Conservation (phyloP, 306 rosid genomes). For the Gillenia trifoliata region DNA sequence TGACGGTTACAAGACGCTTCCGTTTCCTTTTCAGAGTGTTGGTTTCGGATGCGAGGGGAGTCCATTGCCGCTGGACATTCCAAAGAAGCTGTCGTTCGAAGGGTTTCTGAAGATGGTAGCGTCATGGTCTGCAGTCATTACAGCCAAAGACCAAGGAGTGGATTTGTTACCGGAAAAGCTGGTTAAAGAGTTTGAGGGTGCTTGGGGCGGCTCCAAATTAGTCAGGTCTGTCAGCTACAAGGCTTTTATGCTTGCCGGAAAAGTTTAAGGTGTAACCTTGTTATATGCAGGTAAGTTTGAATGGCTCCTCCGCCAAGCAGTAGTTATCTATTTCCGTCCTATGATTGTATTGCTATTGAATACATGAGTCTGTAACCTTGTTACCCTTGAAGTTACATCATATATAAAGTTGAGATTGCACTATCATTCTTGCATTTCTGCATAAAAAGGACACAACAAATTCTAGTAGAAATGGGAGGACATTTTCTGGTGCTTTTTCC, state of each 20-base stretch:
- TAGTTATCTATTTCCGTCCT: no score
- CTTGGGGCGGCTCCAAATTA: constrained; percentile 22
- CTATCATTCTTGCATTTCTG: no score
- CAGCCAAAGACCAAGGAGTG: constrained; percentile 21
- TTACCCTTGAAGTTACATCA: no score
- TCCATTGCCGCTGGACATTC: constrained; percentile 24
- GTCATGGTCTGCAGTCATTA: constrained; percentile 12
- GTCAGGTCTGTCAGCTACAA: constrained; percentile 7
- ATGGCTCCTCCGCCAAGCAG: no score
- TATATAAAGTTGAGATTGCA: no score
- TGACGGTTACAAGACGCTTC: constrained; percentile 24
- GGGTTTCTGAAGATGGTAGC: not conserved
- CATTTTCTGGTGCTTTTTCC: no score
- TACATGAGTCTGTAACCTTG: no score
- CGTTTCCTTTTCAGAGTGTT: constrained; percentile 33
- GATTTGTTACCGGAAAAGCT: constrained; percentile 16
- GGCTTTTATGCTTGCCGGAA: constrained; percentile 30
- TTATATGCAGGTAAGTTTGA: no score
- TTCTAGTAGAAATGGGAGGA: no score
- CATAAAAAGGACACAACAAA: no score
- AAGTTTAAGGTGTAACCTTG: not conserved
- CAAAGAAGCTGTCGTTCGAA: not conserved
- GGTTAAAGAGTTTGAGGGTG: constrained; percentile 12
- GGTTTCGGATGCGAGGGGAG: constrained; percentile 34
- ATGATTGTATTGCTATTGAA: no score